A percentile compares a stretch with the other conserved stretches of the same genome.
phyloP scores from a whole-genome alignment of 768 basidiomycete genomes.

The Sutorius australiensis region DNA sequence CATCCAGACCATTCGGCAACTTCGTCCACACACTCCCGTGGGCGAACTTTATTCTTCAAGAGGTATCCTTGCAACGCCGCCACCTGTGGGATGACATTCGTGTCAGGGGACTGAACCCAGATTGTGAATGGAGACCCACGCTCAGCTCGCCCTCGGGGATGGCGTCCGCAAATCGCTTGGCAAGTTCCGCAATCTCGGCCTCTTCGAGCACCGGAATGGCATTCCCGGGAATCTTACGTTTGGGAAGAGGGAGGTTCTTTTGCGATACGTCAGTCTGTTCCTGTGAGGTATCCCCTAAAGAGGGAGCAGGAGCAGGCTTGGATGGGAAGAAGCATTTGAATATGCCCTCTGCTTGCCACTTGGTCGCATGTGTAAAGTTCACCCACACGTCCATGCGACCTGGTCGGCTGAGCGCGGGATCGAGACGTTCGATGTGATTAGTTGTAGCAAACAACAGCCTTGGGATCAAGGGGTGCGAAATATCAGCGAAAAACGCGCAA shows the following conservation, averaged over 20 bases:
- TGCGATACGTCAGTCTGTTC: slow-evolving; percentile 49
- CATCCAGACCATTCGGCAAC: slow-evolving; percentile 59
- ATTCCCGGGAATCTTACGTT: slow-evolving; percentile 56
- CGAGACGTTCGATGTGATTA: slow-evolving; percentile 90
- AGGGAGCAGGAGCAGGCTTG: slow-evolving; percentile 28
- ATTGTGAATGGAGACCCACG: slow-evolving; percentile 42
- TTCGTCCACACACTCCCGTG: slow-evolving; percentile 79
- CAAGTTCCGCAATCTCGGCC: slow-evolving; percentile 70
- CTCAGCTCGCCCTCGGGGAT: slow-evolving; percentile 88
- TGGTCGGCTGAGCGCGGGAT: slow-evolving; percentile 82
- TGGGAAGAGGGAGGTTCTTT: slow-evolving; percentile 62
- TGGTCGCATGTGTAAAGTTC: slow-evolving; percentile 86
- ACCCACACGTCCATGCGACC: slow-evolving; percentile 94
- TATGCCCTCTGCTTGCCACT: slow-evolving; percentile 90
- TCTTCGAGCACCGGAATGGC: slow-evolving; percentile 69
- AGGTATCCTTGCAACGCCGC: slow-evolving; percentile 83
- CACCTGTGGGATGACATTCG: slow-evolving; percentile 43
- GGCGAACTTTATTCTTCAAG: slow-evolving; percentile 87
- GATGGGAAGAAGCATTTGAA: slow-evolving; percentile 93
- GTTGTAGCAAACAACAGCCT: slow-evolving; percentile 86
- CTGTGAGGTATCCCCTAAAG: slow-evolving; percentile 11
- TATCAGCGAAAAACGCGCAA: slow-evolving; percentile 16
- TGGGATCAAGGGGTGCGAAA: slow-evolving; percentile 27
- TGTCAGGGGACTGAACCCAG: background rate
- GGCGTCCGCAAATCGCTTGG: slow-evolving; percentile 75